Percentiles rank a stretch among this genome's conserved stretches.
Conservation (phyloP, 2,329 filamentous ascomycete genomes). For the Diplodia intermedia region DNA sequence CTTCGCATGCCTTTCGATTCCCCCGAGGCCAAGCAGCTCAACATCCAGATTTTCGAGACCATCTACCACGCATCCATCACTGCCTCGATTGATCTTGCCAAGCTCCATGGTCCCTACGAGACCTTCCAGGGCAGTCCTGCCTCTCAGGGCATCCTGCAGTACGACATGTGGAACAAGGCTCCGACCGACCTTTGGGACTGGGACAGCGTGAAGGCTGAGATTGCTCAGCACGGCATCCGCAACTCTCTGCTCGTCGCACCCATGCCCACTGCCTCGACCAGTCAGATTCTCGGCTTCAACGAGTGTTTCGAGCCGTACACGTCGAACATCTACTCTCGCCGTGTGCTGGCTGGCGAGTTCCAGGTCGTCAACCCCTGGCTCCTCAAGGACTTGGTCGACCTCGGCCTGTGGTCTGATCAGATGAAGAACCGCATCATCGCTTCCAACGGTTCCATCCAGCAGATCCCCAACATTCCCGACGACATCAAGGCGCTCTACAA, state of each 20-base stretch:
- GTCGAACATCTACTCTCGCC: constrained; percentile 98
- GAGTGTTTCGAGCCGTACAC: constrained; percentile 99
- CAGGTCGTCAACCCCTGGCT: constrained; percentile 99
- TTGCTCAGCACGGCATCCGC: constrained; percentile 90
- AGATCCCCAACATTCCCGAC: constrained; percentile 93
- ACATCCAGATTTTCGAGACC: constrained; percentile 99
- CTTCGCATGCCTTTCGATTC: constrained; percentile 97
- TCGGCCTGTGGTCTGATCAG: constrained; percentile 97
- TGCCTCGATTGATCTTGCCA: constrained; percentile 84
- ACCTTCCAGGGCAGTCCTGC: constrained; percentile 93
- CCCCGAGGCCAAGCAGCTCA: constrained; percentile 88
- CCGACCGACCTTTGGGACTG: constrained; percentile 97
- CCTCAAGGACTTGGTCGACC: constrained; percentile 95
- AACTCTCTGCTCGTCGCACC: constrained; percentile 95
- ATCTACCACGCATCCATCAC: constrained; percentile 97
- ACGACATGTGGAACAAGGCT: constrained; percentile 97
- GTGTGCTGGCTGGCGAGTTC: constrained; percentile 97
- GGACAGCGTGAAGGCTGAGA: constrained; percentile 84
- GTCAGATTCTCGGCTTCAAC: constrained; percentile 98
- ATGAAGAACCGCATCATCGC: constrained; percentile 99
- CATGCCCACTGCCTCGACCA: constrained; percentile 97
- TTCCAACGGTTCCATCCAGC: constrained; percentile 93
- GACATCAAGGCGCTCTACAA: constrained; percentile 98
- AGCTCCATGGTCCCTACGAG: constrained; percentile 81
- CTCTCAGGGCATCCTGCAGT: constrained; percentile 94